A percentile compares a stretch with the other conserved stretches of the same genome.
Evolutionary conservation across 2,329 filamentous ascomycete genomes (phyloP).

Genomic region (Thelonectria discophora): DNA sequence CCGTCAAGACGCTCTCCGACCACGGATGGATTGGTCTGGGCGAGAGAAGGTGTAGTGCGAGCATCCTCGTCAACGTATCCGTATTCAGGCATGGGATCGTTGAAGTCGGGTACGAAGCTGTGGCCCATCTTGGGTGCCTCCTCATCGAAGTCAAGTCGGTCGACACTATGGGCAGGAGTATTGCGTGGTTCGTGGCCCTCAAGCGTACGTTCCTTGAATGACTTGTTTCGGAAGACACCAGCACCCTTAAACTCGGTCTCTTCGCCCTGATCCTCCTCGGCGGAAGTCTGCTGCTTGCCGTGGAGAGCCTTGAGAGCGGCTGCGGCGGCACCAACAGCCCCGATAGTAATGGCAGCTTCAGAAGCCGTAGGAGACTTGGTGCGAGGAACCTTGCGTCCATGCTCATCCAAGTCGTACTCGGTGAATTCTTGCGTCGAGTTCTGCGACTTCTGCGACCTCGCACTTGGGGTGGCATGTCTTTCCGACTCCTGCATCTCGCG

Average conservation of each 20-base stretch:
- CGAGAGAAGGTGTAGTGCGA: constrained; percentile 81
- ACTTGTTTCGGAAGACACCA: constrained; percentile 68
- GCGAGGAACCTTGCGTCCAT: constrained; percentile 63
- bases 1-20: constrained; percentile 77
- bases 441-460: constrained; percentile 49
- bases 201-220: constrained; percentile 72
- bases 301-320: constrained; percentile 61
- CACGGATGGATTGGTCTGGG: constrained; percentile 48
- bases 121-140: constrained; percentile 68
- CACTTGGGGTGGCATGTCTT: constrained; percentile 51
- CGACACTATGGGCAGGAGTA: constrained; percentile 67
- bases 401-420: constrained; percentile 67
- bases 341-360: constrained; percentile 65
- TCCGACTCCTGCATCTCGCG: constrained; percentile 51
- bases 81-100: constrained; percentile 80
- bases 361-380: constrained; percentile 62
- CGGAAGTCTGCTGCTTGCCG: constrained; percentile 53
- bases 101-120: constrained; percentile 73
- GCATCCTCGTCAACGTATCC: constrained; percentile 75
- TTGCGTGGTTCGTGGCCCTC: constrained; percentile 63
- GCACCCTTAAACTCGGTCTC: constrained; percentile 55
- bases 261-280: constrained; percentile 40
- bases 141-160: constrained; percentile 61
- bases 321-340: constrained; percentile 63
- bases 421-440: constrained; percentile 57